Percentiles rank a stretch among this genome's conserved stretches.
These are phyloP conservation scores for Epichloe elymi DNA, from an alignment of 2,329 filamentous ascomycete genomes.

Conservation along the genomic window DNA sequence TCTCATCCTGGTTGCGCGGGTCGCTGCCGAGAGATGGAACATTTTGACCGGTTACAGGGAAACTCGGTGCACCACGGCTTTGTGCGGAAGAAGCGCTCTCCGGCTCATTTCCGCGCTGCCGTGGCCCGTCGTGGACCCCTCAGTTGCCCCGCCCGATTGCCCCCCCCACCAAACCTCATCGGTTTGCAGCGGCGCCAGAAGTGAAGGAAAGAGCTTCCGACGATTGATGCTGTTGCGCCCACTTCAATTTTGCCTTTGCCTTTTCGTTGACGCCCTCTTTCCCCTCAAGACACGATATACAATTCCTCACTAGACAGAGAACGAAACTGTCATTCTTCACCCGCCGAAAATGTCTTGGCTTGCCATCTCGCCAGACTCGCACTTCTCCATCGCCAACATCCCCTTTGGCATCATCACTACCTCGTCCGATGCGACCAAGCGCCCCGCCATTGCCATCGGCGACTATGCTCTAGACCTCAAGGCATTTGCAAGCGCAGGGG, in stretches of 20 bases:
- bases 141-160: background rate
- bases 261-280: no score
- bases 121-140: background rate
- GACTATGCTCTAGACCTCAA: conserved; percentile 57
- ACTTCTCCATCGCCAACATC: conserved; percentile 67
- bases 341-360: conserved; percentile 13
- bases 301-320: no score
- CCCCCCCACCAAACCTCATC: background rate
- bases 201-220: conserved; percentile 1
- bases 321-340: no score
- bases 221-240: background rate
- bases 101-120: background rate
- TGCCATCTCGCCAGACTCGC: conserved; percentile 11
- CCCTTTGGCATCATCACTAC: conserved; percentile 74
- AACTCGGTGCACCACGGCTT: background rate
- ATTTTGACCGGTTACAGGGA: no score
- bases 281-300: no score
- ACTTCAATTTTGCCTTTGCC: background rate
- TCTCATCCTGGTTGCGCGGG: no score
- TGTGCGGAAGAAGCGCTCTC: background rate
- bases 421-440: conserved; percentile 37
- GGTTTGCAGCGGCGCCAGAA: conserved; percentile 1
- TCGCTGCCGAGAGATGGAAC: no score
- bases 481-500: conserved; percentile 36
- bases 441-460: conserved; percentile 60